These are phyloP conservation scores for Penicillium italicum DNA, from an alignment of 2,329 filamentous ascomycete genomes.

Conservation along the genomic window DNA sequence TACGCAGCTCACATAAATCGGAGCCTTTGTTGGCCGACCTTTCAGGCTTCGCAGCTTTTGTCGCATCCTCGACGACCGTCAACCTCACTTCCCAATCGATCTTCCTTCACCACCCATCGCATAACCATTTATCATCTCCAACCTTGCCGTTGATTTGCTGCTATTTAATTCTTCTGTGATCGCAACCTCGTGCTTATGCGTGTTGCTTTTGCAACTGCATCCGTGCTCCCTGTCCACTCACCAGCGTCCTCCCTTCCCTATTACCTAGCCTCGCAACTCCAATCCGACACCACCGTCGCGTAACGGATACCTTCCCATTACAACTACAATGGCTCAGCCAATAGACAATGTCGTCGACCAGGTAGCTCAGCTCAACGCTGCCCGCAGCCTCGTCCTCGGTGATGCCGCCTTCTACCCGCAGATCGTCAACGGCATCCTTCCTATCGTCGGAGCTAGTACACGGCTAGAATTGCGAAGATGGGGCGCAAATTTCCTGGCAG, in stretches of 20 bases:
- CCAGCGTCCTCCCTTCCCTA: slow-evolving; percentile 5
- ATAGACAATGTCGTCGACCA: slow-evolving; percentile 65
- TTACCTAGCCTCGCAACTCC: not conserved
- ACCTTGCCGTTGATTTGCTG: not conserved
- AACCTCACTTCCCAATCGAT: not conserved
- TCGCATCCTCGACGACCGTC: slow-evolving; percentile 6
- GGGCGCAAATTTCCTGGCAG: slow-evolving; percentile 92
- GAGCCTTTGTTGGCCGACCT: slow-evolving; percentile 12
- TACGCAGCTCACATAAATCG: not conserved
- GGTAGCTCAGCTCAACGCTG: slow-evolving; percentile 82
- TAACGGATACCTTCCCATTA: slow-evolving; percentile 7
- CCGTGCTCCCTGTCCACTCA: slow-evolving; percentile 6
- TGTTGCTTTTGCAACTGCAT: slow-evolving; percentile 11
- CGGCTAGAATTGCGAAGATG: slow-evolving; percentile 83
- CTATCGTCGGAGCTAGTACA: slow-evolving; percentile 74
- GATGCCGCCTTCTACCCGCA: slow-evolving; percentile 86
- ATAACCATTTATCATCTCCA: not conserved
- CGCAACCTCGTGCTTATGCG: slow-evolving; percentile 2
- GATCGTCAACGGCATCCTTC: slow-evolving; percentile 89
- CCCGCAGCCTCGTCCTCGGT: slow-evolving; percentile 80
- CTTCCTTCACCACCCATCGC: not conserved
- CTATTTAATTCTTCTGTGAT: not conserved
- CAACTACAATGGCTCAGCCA: slow-evolving; percentile 52
- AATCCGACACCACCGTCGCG: slow-evolving; percentile 3
- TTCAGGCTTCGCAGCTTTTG: slow-evolving; percentile 13